These are phyloP conservation scores for Hanseniaspora uvarum DNA, from an alignment of 1,139 yeast genomes.

Conservation along the genomic window DNA sequence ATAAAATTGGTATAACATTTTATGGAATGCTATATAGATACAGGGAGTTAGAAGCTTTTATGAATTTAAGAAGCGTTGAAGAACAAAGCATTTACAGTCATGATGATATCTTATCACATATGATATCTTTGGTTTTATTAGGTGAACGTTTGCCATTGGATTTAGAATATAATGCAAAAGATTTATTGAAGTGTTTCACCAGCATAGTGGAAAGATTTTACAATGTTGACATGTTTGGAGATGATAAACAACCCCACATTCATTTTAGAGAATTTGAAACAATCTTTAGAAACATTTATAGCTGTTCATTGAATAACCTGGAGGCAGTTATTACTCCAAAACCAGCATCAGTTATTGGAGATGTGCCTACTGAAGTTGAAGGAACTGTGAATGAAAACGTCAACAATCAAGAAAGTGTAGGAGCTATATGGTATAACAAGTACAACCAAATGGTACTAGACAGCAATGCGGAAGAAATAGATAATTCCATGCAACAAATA, in stretches of 20 bases:
- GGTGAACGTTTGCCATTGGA: constrained; percentile 5
- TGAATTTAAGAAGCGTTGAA: background rate
- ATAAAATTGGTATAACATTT: constrained; percentile 14
- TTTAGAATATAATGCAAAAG: background rate
- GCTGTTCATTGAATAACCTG: background rate
- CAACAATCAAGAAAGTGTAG: background rate
- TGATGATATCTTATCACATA: constrained; percentile 13
- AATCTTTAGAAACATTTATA: constrained; percentile 13
- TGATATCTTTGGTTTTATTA: constrained; percentile 7
- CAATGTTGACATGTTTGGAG: constrained; percentile 11
- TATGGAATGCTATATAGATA: constrained; percentile 11
- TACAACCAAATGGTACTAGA: background rate
- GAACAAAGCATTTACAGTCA: background rate
- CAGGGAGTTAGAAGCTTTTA: background rate
- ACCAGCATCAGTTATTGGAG: background rate
- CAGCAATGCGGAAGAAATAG: background rate
- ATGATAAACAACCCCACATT: constrained; percentile 12
- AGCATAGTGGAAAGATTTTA: constrained; percentile 13
- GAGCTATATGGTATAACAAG: background rate
- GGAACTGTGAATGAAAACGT: background rate
- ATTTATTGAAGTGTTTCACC: constrained; percentile 5
- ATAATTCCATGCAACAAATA: background rate
- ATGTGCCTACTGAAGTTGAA: background rate
- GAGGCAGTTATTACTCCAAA: constrained; percentile 10
- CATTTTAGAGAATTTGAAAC: constrained; percentile 16